Percentiles rank a stretch among this genome's conserved stretches.
Evolutionary conservation across 352 stramenopile species (phyloP).

Genomic region (Pythium catenulatum): DNA sequence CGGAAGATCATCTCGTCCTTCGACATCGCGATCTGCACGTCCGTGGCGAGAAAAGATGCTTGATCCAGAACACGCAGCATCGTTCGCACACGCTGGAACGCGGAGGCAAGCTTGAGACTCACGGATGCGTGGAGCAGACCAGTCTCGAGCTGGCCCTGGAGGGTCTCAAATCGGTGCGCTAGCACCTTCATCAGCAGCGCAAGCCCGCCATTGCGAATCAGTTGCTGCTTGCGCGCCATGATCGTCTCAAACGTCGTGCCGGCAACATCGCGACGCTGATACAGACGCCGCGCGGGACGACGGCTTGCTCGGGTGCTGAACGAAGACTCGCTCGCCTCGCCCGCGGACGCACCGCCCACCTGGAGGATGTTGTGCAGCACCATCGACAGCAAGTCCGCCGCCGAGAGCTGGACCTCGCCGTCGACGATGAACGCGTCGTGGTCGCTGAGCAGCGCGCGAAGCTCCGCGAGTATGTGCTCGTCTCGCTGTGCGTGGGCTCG

Average conservation of each 20-base stretch:
- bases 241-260: conserved; percentile 61
- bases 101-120: conserved; percentile 35
- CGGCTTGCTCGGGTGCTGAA: not conserved
- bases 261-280: conserved; percentile 32
- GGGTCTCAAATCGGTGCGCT: conserved; percentile 3
- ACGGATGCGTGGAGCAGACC: conserved; percentile 1
- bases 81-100: conserved; percentile 67
- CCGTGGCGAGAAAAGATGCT: conserved; percentile 73
- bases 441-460: conserved; percentile 57
- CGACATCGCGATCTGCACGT: conserved; percentile 76
- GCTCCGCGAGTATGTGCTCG: conserved; percentile 28
- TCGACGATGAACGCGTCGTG: conserved; percentile 68
- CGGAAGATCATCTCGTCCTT: conserved; percentile 61
- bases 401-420: conserved; percentile 58
- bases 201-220: conserved; percentile 70
- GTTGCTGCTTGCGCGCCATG: conserved; percentile 63
- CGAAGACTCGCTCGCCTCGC: not conserved
- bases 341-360: conserved; percentile 42
- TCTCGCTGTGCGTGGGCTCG: conserved; percentile 11
- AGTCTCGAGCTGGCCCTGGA: not conserved
- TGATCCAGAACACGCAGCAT: conserved; percentile 83
- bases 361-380: conserved; percentile 74
- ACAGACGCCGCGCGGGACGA: not conserved
- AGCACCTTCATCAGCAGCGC: conserved; percentile 57
- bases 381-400: conserved; percentile 61